Conservation (phyloP, 768 basidiomycete species). For the Galerina sulciceps region DNA sequence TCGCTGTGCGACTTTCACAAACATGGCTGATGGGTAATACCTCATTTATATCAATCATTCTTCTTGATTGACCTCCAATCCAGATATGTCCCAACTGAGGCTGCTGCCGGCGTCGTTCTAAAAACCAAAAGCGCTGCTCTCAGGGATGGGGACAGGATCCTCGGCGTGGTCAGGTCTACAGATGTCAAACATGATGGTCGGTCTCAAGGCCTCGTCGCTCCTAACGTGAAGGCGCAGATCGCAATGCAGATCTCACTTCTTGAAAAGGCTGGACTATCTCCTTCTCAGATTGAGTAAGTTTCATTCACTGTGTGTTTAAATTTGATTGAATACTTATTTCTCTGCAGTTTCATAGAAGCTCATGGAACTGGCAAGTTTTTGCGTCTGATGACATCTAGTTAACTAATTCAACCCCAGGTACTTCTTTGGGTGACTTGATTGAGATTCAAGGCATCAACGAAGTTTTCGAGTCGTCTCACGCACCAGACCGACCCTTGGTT, state of each 20-base stretch:
- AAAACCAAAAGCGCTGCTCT: slow-evolving; percentile 37
- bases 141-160: slow-evolving; percentile 36
- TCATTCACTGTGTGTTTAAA: neutral
- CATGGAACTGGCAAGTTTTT: slow-evolving; percentile 36
- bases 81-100: slow-evolving; percentile 41
- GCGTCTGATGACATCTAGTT: neutral
- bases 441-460: slow-evolving; percentile 41
- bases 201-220: slow-evolving; percentile 40
- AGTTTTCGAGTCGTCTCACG: slow-evolving; percentile 35
- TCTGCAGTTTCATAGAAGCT: slow-evolving; percentile 36
- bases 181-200: slow-evolving; percentile 37
- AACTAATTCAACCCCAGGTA: slow-evolving; percentile 20
- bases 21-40: slow-evolving; percentile 36
- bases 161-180: slow-evolving; percentile 34
- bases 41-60: neutral
- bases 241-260: slow-evolving; percentile 34
- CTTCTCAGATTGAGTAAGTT: slow-evolving; percentile 39
- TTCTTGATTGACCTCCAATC: neutral
- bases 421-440: slow-evolving; percentile 37
- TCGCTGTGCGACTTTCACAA: slow-evolving; percentile 38
- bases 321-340: neutral
- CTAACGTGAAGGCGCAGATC: slow-evolving; percentile 35
- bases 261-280: slow-evolving; percentile 28
- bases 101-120: slow-evolving; percentile 35
- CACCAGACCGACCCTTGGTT: slow-evolving; percentile 31